Percentiles rank a stretch among this genome's conserved stretches.
These are phyloP conservation scores for Aspergillus ruber DNA, from an alignment of 2,329 filamentous ascomycete species.

Conservation along the genomic window DNA sequence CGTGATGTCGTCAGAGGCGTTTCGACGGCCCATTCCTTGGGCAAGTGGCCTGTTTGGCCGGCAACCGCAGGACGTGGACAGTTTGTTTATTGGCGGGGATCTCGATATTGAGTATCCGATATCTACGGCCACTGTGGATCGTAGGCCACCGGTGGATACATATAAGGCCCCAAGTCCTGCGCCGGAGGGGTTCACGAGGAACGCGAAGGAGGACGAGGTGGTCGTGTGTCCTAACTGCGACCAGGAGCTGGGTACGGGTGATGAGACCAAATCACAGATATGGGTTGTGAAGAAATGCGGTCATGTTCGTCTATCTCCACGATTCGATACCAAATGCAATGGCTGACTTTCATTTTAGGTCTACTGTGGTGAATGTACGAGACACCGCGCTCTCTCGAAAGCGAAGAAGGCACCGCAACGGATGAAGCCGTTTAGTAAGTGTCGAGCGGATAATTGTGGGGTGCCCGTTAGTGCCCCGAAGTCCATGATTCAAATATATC, in stretches of 20 bases:
- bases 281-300: conserved; percentile 89
- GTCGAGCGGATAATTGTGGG: conserved; percentile 38
- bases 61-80: conserved; percentile 8
- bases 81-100: conserved; percentile 19
- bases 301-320: conserved; percentile 58
- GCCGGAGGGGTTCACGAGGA: conserved; percentile 72
- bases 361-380: conserved; percentile 44
- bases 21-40: not conserved
- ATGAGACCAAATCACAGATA: conserved; percentile 69
- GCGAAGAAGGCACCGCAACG: conserved; percentile 27
- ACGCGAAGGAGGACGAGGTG: conserved; percentile 63
- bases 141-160: conserved; percentile 16
- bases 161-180: conserved; percentile 61
- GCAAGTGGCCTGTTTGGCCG: not conserved
- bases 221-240: conserved; percentile 83
- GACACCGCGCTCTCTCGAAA: conserved; percentile 31
- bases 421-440: conserved; percentile 38
- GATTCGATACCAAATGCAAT: not conserved
- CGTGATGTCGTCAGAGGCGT: not conserved
- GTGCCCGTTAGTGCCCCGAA: conserved; percentile 32
- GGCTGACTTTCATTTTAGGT: conserved; percentile 27
- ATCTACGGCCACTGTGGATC: conserved; percentile 36
- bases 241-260: conserved; percentile 72
- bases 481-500: conserved; percentile 43
- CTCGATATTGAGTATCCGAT: conserved; percentile 35